Evolutionary conservation across 2,329 filamentous ascomycete species (phyloP).

Genomic region (Fusarium camptoceras): DNA sequence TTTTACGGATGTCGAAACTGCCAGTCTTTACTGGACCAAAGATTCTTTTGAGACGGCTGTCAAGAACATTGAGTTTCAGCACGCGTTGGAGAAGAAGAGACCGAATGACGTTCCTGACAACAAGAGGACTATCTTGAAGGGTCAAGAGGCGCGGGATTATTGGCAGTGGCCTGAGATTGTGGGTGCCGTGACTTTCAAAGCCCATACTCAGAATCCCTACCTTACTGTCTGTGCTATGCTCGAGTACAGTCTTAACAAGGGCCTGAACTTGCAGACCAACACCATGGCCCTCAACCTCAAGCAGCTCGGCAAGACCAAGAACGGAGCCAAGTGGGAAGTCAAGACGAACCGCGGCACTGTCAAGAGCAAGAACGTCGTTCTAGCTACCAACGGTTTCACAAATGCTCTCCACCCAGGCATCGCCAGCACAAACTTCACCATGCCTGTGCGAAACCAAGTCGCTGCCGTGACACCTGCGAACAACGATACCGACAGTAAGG

Average conservation of each 20-base stretch:
- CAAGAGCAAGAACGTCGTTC: constrained; percentile 26
- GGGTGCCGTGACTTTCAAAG: constrained; percentile 16
- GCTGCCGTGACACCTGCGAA: not conserved
- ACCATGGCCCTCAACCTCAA: constrained; percentile 23
- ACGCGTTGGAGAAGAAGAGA: constrained; percentile 9
- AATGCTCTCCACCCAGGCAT: constrained; percentile 17
- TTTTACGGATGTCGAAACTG: constrained; percentile 27
- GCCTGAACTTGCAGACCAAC: constrained; percentile 25
- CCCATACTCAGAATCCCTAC: constrained; percentile 29
- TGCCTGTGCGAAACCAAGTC: constrained; percentile 28
- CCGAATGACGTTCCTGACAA: constrained; percentile 29
- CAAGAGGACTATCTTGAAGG: constrained; percentile 21
- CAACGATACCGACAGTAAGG: not conserved
- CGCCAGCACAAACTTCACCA: constrained; percentile 28
- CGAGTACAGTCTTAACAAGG: constrained; percentile 15
- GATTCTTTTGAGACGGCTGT: constrained; percentile 25
- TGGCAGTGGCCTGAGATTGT: constrained; percentile 31
- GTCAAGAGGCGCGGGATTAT: constrained; percentile 10
- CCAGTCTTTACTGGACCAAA: constrained; percentile 26
- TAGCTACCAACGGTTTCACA: constrained; percentile 30
- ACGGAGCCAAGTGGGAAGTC: constrained; percentile 16
- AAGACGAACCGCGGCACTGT: constrained; percentile 25
- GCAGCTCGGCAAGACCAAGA: constrained; percentile 12
- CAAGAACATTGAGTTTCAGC: constrained; percentile 18
- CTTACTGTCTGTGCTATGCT: constrained; percentile 26